Conservation (phyloP, 2,329 filamentous ascomycete genomes). For the Aspergillus awamori region DNA sequence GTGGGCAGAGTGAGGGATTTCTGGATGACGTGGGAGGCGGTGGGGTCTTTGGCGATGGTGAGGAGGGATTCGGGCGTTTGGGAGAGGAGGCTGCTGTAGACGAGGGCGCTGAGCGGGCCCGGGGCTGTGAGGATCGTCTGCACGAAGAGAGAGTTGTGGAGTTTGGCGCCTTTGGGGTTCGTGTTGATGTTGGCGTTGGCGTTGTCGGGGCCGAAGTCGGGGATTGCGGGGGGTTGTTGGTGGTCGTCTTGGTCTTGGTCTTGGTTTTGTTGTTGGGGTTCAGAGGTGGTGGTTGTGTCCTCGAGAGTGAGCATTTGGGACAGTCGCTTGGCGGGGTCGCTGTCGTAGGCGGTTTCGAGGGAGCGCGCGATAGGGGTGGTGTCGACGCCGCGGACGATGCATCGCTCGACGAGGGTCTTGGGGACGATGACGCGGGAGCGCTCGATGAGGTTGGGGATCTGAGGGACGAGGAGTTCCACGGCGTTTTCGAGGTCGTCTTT, state of each 20-base stretch:
- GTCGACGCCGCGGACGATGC: slow-evolving; percentile 66
- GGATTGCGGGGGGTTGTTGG: slow-evolving; percentile 8
- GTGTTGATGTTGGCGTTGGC: not conserved
- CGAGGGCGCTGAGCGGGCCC: slow-evolving; percentile 67
- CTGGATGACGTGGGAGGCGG: slow-evolving; percentile 66
- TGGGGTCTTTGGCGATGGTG: slow-evolving; percentile 65
- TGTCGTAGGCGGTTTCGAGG: slow-evolving; percentile 61
- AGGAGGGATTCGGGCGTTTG: slow-evolving; percentile 61
- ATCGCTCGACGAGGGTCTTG: slow-evolving; percentile 80
- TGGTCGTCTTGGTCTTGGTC: slow-evolving; percentile 55
- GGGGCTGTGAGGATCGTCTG: slow-evolving; percentile 77
- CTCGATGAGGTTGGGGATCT: slow-evolving; percentile 72
- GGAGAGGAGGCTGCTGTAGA: slow-evolving; percentile 71
- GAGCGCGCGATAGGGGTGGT: slow-evolving; percentile 58
- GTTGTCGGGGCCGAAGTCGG: slow-evolving; percentile 11
- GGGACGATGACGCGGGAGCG: slow-evolving; percentile 78
- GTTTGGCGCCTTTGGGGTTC: slow-evolving; percentile 50
- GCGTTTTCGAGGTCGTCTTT: slow-evolving; percentile 81
- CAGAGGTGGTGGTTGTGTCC: slow-evolving; percentile 34
- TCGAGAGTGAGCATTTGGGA: slow-evolving; percentile 63
- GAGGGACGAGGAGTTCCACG: slow-evolving; percentile 70
- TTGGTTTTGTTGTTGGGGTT: slow-evolving; percentile 27
- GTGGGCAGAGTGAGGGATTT: slow-evolving; percentile 60
- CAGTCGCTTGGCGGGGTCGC: slow-evolving; percentile 55
- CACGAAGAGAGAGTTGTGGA: slow-evolving; percentile 82